Evolutionary conservation across 768 basidiomycete species (phyloP), one percentile per base, ranked within the genome.

Genomic region (Mrakia hoshinonis): DNA sequence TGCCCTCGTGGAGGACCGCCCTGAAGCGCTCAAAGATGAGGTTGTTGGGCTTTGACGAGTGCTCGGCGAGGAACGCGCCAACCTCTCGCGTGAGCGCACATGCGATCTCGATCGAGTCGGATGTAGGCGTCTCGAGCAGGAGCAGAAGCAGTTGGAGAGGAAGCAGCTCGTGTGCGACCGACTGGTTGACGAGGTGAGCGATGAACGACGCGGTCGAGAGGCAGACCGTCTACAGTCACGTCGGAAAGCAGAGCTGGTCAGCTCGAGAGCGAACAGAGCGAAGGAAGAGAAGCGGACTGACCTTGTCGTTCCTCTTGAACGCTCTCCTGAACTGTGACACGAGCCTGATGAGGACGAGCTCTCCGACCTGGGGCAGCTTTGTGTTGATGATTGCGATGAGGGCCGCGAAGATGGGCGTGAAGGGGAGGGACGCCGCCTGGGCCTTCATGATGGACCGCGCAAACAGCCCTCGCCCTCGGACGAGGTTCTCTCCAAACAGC

Each of bases 261-360:
- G 70, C 49, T 64, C 10, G n/a, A 13, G 49, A 63, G 34, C n/a
- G 26, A 18, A 12, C 5, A 36, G 34, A 38, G 43, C 49, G 24
- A 11, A 15, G 24, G 34, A 29, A 22, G 20, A 3, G 29, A 38
- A n/a, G 22, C 54, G n/a, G 20, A 80, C 85, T 67, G 73, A 91
- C 95, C 83, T 99, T 99, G 82, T 98, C 94, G 77, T 98, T 98
- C 31, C 96, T 85, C 80, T 97, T 98, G 80, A 92, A 98, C 1
- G 92, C 86, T 72, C 92, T 84, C 74, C 95, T 83, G 81, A 98
- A 99, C 81, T 98, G 96, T 80, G 91, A 92, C 73, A 97, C 88
- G 54, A 99, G 84, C 24, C 96, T 85, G 72, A 85, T 88, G 47
- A 99, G 80, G 48, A 98, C 84, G 51, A 99, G 80, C 80, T 99